Evolutionary conservation across 345 rosid species (phyloP), one percentile per base, ranked within the genome.

Genomic region (Moricandia moricandioides): DNA sequence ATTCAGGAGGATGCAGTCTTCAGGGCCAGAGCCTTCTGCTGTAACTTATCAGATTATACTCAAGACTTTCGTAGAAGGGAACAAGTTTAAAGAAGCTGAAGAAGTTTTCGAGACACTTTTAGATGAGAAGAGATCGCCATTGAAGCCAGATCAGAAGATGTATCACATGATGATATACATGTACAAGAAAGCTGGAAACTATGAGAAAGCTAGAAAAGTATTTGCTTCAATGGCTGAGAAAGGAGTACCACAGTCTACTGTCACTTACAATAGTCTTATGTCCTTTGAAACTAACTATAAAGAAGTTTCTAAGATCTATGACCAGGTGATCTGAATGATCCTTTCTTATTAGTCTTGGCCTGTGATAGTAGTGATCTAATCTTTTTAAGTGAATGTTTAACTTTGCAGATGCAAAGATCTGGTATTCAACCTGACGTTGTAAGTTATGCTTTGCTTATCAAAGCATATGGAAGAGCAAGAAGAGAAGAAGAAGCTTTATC

Each of bases 401-500:
- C 1, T 62, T 81, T 85, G 71, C 82, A 95, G 99, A 91, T 95
- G 99, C 97, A 89, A 85, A 88, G 97, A 86, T 89, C 91, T 67
- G 90, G 83, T 77, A 85, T 88, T 70, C 83, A 54, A 70, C 97
- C 97, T 40, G 99, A 91, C 54, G 97, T 91, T 65, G 90, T 95
- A 63, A 91, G 97, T 80, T 95, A 95, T 81, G 93, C 97, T 54
- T 82, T 86, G 65, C 99, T 95, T 54, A 86, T 95, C 77, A 90
- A 86, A 70, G 97, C 97, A 70, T 95, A 95, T 80, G 97, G 97
- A 54, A 91, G 84, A 84, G 97, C 97, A 51, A 85, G 99, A 77
- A 86, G 97, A 75, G 99, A 95, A 67, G 97, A 86, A 55, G 99
- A 95, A 90, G 97, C 99, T 66, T 77, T 95, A 52, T 91, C 97